These are phyloP conservation scores for Tetrapyrgos nigripes DNA, from an alignment of 1,284 basidiomycete genomes.

Conservation along the genomic window DNA sequence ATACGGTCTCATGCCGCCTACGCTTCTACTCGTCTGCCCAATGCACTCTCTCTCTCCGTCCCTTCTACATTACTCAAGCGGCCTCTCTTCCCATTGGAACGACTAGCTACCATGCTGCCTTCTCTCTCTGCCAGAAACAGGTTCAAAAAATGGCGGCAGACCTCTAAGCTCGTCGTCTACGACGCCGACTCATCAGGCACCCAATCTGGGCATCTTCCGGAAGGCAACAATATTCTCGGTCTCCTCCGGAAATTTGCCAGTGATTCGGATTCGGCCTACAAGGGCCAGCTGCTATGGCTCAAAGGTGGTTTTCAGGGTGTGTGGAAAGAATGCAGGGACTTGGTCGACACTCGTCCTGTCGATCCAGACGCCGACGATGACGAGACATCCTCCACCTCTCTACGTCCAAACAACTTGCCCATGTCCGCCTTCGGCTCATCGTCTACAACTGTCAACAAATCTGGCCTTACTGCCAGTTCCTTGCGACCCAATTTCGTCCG, in stretches of 20 bases:
- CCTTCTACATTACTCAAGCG: slow-evolving; percentile 95
- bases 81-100: slow-evolving; percentile 80
- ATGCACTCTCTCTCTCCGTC: slow-evolving; percentile 88
- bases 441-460: slow-evolving; percentile 4
- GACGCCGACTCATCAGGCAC: slow-evolving; percentile 71
- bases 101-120: slow-evolving; percentile 79
- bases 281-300: slow-evolving; percentile 75
- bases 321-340: slow-evolving; percentile 56
- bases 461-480: neutral
- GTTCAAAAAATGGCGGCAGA: slow-evolving; percentile 65
- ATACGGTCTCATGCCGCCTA: slow-evolving; percentile 86
- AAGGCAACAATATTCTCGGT: slow-evolving; percentile 76
- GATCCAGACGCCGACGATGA: slow-evolving; percentile 64
- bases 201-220: slow-evolving; percentile 45
- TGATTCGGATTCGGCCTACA: slow-evolving; percentile 53
- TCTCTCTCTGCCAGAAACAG: slow-evolving; percentile 58
- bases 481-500: neutral
- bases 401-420: slow-evolving; percentile 68
- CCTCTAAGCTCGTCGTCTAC: slow-evolving; percentile 76
- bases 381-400: slow-evolving; percentile 32
- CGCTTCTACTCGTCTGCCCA: slow-evolving; percentile 66
- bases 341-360: slow-evolving; percentile 57
- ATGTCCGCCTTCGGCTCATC: slow-evolving; percentile 28
- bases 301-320: slow-evolving; percentile 82
- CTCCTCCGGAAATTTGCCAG: slow-evolving; percentile 86